Evolutionary conservation across 139 green algal genomes (phyloP).

Genomic region (Microglena sp.): DNA sequence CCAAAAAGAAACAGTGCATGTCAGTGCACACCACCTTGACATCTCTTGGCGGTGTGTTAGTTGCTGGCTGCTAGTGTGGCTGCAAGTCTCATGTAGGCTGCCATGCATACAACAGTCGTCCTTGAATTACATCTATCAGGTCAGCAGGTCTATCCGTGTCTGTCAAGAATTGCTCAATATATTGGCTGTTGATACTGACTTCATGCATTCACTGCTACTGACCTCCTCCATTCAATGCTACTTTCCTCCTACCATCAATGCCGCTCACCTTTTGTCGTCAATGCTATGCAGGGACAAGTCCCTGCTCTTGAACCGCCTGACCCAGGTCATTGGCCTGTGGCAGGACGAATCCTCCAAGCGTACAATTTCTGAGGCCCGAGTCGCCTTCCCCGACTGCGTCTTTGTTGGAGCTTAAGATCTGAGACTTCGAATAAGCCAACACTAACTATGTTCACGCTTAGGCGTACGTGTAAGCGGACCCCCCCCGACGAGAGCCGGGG

Average conservation of each 20-base stretch:
- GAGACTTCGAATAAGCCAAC: too few relatives aligned
- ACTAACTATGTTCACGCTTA: too few relatives aligned
- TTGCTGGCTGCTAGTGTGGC: too few relatives aligned
- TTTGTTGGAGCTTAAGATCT: too few relatives aligned
- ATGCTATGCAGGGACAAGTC: slow-evolving; percentile 51
- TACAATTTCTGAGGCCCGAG: slow-evolving; percentile 53
- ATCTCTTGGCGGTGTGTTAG: too few relatives aligned
- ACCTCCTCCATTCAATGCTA: background rate
- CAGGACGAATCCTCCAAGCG: slow-evolving; percentile 60
- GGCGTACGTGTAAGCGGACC: too few relatives aligned
- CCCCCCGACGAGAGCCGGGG: too few relatives aligned
- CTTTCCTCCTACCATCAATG: background rate
- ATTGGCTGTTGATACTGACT: background rate
- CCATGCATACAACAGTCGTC: too few relatives aligned
- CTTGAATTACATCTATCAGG: background rate
- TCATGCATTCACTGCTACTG: background rate
- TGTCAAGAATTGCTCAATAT: background rate
- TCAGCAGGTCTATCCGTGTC: background rate
- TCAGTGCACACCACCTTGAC: too few relatives aligned
- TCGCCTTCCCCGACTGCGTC: slow-evolving; percentile 59
- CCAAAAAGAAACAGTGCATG: too few relatives aligned
- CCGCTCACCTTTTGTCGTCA: background rate
- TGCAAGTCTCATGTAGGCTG: too few relatives aligned
- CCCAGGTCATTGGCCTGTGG: slow-evolving; percentile 89
- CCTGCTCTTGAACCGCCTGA: slow-evolving; percentile 68